Evolutionary conservation across 2,329 filamentous ascomycete species (phyloP).

Genomic region (Aspergillus ochraceoroseus): DNA sequence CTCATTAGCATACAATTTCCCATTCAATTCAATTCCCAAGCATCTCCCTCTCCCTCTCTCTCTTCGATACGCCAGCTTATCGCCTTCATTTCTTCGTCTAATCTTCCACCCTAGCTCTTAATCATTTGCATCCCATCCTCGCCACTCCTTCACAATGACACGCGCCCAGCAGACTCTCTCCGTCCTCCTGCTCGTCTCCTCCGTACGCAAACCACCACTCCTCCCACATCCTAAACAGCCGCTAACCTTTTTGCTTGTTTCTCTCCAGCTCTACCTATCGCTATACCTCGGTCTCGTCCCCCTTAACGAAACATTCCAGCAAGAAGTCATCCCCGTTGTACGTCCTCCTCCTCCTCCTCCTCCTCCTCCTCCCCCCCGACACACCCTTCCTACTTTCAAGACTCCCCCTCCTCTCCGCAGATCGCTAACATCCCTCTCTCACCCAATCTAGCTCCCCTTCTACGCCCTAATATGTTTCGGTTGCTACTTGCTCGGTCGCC

Average conservation of each 20-base stretch:
- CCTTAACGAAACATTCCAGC: conserved; percentile 69
- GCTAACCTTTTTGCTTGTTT: conserved; percentile 14
- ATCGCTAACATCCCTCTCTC: conserved; percentile 7
- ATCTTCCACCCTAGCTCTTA: not conserved
- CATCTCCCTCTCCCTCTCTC: conserved; percentile 2
- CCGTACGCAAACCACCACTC: conserved; percentile 54
- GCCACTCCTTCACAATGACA: conserved; percentile 62
- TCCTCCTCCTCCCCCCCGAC: not conserved
- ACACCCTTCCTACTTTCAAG: too few species aligned
- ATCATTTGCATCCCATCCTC: not conserved
- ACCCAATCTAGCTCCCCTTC: conserved; percentile 67
- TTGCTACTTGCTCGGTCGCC: conserved; percentile 83
- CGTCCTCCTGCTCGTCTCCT: conserved; percentile 77
- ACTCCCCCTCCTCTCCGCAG: too few species aligned
- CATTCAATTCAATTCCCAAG: too few species aligned
- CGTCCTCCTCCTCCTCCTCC: conserved; percentile 34
- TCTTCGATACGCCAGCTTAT: too few species aligned
- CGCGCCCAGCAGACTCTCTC: conserved; percentile 91
- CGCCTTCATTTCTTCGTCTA: conserved; percentile 7
- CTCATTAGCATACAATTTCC: too few species aligned
- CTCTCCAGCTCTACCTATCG: conserved; percentile 72
- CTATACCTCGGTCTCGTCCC: conserved; percentile 80
- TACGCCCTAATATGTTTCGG: conserved; percentile 89
- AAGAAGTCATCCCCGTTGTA: conserved; percentile 85
- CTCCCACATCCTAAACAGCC: not conserved